Base-by-base conservation (phyloP, 371 early-diverging fungal species). In the Mucor irregularis region DNA sequence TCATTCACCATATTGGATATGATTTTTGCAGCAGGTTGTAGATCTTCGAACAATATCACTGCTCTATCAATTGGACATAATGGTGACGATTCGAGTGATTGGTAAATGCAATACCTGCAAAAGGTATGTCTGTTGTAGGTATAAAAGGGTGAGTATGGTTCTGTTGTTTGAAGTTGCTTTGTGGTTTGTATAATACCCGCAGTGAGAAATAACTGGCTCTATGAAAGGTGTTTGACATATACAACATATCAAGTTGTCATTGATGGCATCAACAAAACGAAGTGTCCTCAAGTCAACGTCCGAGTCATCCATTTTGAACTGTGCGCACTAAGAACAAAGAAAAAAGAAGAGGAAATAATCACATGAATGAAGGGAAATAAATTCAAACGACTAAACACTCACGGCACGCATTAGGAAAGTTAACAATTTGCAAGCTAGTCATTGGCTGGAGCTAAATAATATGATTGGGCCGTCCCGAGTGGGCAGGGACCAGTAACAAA, bases 1-100 rank as follows among this genome's bases (percentile, higher is more conserved):
- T 90, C 90, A 51, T 90, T 85, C 21, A 89, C 87, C 73, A 90
- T 83, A 58, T 86, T 84, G 22, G 58, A 47, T 28, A 90, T 73
- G 10, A 88, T 85, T 50, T 81, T 87, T 22, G 78, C 83, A 29
- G 85, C 85, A 11, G 86, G 82, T 13, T 74, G 58, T 14, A 86
- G 49, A 3, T 80, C 64, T 16, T 66, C 28, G 5, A 66, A 49
- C 3, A 73, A 61, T 13, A 89, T 61, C 0, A 69, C 51, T 0
- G 82, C 67, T 5, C 90, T 77, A 44, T 88, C 88, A 13, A 89
- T 74, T 0, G 90, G 90, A 46, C 90, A 90, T n/a, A 78, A 57
- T 0, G 68, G 56, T 8, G 73, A 77, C 14, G 73, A 61, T 33
- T 81, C 78, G 13, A 85, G 50, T 9, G 84, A 80, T 58, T 80